These are phyloP conservation scores for Candida pseudoviswanathii DNA, from an alignment of 1,139 yeast species.

Conservation along the genomic window DNA sequence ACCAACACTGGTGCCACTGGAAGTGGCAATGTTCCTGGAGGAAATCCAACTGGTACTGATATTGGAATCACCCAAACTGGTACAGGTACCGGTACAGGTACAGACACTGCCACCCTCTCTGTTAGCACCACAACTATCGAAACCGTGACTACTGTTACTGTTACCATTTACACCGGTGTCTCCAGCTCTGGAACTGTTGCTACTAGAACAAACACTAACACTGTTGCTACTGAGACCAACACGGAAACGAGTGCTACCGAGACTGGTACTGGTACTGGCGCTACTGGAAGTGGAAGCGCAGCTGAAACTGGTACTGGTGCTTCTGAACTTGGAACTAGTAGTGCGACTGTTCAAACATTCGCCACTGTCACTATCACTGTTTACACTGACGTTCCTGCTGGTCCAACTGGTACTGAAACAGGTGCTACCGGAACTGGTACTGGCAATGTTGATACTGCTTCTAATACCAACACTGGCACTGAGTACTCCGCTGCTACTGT, in stretches of 20 bases:
- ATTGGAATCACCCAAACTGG: constrained; percentile 10
- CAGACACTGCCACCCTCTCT: constrained; percentile 9
- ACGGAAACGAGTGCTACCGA: constrained; percentile 4
- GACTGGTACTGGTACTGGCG: neutral
- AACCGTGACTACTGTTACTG: constrained; percentile 5
- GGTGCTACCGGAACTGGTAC: constrained; percentile 1
- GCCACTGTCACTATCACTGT: neutral
- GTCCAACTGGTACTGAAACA: constrained; percentile 1
- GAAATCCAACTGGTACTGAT: neutral
- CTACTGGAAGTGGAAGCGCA: too few relatives aligned
- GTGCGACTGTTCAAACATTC: constrained; percentile 2
- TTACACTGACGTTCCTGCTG: constrained; percentile 1
- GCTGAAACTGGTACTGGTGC: neutral
- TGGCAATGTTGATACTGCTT: neutral
- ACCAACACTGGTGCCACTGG: neutral
- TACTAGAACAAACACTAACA: neutral
- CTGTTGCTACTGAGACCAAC: constrained; percentile 6
- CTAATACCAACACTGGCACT: constrained; percentile 1
- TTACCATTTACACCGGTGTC: neutral
- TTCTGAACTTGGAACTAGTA: constrained; percentile 6
- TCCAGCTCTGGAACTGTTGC: neutral
- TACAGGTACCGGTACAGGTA: neutral
- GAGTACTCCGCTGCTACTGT: constrained; percentile 6
- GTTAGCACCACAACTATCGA: constrained; percentile 2
- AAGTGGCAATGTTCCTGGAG: neutral